A percentile compares a stretch with the other conserved stretches of the same genome.
phyloP scores from a whole-genome alignment of 257 asterid genomes.

The Lycium barbarum region DNA sequence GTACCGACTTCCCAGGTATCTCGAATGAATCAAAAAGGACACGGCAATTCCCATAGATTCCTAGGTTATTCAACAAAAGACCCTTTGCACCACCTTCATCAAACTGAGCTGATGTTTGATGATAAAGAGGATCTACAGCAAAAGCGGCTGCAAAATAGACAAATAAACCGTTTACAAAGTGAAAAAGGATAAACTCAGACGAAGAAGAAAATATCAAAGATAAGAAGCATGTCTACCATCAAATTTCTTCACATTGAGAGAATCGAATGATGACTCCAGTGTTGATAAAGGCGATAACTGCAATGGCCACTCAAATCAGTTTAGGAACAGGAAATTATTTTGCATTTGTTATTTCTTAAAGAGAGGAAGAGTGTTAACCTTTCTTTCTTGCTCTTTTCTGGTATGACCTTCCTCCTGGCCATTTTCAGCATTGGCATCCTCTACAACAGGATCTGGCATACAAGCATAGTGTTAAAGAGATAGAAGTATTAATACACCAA shows the following conservation, averaged over 20 bases:
- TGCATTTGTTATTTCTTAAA: conserved; percentile 19
- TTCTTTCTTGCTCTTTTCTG: conserved; percentile 71
- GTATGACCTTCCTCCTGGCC: conserved; percentile 54
- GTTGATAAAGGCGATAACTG: conserved; percentile 94
- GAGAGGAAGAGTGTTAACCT: conserved; percentile 55
- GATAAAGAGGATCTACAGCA: conserved; percentile 97
- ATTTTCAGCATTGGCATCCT: conserved; percentile 46
- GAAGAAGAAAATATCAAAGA: conserved; percentile 14
- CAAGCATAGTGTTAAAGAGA: background rate
- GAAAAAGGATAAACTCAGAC: background rate
- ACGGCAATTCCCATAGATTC: conserved; percentile 85
- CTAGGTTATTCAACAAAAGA: conserved; percentile 87
- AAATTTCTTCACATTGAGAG: conserved; percentile 85
- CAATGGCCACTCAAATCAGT: conserved; percentile 39
- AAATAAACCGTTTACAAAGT: background rate
- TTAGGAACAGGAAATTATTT: conserved; percentile 29
- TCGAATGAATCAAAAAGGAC: conserved; percentile 92
- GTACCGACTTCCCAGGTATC: conserved; percentile 78
- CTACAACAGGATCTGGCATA: conserved; percentile 56
- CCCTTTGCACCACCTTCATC: conserved; percentile 99
- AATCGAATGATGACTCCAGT: conserved; percentile 82
- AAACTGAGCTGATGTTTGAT: conserved; percentile 96
- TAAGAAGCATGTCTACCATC: conserved; percentile 64
- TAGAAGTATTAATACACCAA: background rate
- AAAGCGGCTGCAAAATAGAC: conserved; percentile 66